phyloP scores from a whole-genome alignment of 2,329 filamentous ascomycete genomes.

The Niveomyces coronatus region DNA sequence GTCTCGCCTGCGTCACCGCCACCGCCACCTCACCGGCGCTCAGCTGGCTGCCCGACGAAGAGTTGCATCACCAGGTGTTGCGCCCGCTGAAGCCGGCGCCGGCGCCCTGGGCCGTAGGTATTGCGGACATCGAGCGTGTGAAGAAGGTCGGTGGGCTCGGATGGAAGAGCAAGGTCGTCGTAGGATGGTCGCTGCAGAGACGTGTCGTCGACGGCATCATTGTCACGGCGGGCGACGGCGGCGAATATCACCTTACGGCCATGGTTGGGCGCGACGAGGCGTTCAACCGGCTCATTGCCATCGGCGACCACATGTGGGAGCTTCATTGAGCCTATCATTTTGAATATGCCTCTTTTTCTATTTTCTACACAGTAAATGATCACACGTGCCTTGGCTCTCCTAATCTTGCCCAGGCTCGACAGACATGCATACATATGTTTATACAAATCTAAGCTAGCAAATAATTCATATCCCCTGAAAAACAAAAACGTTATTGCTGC shows the following conservation, averaged over 20 bases:
- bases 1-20: slow-evolving; percentile 59
- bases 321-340: too few species aligned
- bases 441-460: too few species aligned
- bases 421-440: too few species aligned
- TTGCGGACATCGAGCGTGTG: slow-evolving; percentile 61
- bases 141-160: slow-evolving; percentile 73
- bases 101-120: slow-evolving; percentile 61
- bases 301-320: slow-evolving; percentile 78
- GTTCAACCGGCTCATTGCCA: slow-evolving; percentile 68
- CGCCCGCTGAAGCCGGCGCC: too few species aligned
- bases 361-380: neutral
- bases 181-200: slow-evolving; percentile 65
- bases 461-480: too few species aligned
- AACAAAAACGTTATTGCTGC: too few species aligned
- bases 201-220: slow-evolving; percentile 69
- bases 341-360: too few species aligned
- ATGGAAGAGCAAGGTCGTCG: slow-evolving; percentile 76
- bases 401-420: too few species aligned
- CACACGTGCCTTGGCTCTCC: too few species aligned
- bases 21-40: slow-evolving; percentile 58
- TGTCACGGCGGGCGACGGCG: slow-evolving; percentile 47
- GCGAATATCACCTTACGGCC: slow-evolving; percentile 55
- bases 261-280: slow-evolving; percentile 64
- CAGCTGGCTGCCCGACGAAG: slow-evolving; percentile 48
- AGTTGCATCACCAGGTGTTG: slow-evolving; percentile 47